Percentiles rank a stretch among this genome's conserved stretches.
Evolutionary conservation across 2,329 filamentous ascomycete genomes (phyloP).

Genomic region (Hymenoscyphus infarciens): DNA sequence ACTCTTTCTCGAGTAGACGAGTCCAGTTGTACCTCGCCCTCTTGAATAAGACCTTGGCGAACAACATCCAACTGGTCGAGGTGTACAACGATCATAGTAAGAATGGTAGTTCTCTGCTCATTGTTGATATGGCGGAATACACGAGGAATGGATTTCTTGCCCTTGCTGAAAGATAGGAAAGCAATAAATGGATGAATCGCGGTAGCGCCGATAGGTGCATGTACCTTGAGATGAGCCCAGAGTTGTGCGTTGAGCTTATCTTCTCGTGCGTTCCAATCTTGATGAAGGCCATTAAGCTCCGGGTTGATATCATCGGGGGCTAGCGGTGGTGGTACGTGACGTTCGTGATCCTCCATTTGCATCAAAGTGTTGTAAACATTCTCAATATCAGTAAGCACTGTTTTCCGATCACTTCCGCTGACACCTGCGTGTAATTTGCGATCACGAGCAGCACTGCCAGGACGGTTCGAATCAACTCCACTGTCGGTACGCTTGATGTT

Average conservation of each 20-base stretch:
- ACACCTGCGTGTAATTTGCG: conserved; percentile 44
- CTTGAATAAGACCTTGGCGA: conserved; percentile 69
- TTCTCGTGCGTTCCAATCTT: conserved; percentile 73
- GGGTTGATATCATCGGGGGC: conserved; percentile 61
- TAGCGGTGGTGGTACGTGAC: conserved; percentile 65
- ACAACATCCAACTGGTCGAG: conserved; percentile 91
- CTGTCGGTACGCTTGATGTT: conserved; percentile 89
- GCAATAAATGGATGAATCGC: conserved; percentile 91
- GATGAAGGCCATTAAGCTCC: conserved; percentile 68
- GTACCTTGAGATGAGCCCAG: conserved; percentile 85
- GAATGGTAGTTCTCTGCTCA: conserved; percentile 88
- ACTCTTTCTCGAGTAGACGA: conserved; percentile 82
- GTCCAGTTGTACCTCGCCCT: conserved; percentile 70
- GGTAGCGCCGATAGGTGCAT: conserved; percentile 79
- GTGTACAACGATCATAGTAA: conserved; percentile 94
- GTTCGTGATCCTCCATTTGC: conserved; percentile 90
- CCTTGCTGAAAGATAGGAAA: conserved; percentile 90
- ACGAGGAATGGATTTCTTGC: conserved; percentile 91
- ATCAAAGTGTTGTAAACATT: conserved; percentile 83
- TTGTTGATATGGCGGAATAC: conserved; percentile 91
- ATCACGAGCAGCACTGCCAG: conserved; percentile 44
- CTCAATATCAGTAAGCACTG: conserved; percentile 81
- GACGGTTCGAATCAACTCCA: conserved; percentile 53
- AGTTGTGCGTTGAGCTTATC: conserved; percentile 72
- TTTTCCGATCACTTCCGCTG: conserved; percentile 73